phyloP scores from a whole-genome alignment of 331 rosid species.

The Arachis monticola region DNA sequence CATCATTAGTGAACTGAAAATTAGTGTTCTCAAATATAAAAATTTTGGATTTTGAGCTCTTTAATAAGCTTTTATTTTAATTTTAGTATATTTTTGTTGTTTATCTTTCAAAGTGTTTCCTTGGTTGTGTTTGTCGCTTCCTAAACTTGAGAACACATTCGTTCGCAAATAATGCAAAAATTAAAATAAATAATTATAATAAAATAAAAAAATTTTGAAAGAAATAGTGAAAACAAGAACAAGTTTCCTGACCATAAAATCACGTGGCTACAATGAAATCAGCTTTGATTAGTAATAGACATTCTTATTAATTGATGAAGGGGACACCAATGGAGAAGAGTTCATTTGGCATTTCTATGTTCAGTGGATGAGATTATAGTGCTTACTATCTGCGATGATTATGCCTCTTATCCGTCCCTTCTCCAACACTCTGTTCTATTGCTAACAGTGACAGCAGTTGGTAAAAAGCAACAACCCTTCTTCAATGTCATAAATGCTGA shows the following conservation, averaged over 20 bases:
- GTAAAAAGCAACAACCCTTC: constrained; percentile 56
- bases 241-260: constrained; percentile 37
- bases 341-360: constrained; percentile 14
- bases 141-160: neutral
- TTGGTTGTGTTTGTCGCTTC: neutral
- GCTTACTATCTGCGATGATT: constrained; percentile 28
- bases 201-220: neutral
- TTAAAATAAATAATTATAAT: neutral
- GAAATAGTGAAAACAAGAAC: neutral
- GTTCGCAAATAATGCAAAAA: neutral
- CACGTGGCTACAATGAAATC: constrained; percentile 38
- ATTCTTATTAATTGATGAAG: constrained; percentile 41
- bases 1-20: too few species aligned
- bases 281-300: neutral
- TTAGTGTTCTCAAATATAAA: too few species aligned
- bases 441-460: constrained; percentile 43
- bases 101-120: neutral
- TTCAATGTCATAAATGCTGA: constrained; percentile 51
- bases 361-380: constrained; percentile 51
- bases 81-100: too few species aligned
- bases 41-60: too few species aligned
- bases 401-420: constrained; percentile 37
- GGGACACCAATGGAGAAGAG: constrained; percentile 31
- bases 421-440: constrained; percentile 34
- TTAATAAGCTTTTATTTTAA: too few species aligned